Conservation (phyloP, 202 grass and related monocot species). For the Hordeum pubiflorum region DNA sequence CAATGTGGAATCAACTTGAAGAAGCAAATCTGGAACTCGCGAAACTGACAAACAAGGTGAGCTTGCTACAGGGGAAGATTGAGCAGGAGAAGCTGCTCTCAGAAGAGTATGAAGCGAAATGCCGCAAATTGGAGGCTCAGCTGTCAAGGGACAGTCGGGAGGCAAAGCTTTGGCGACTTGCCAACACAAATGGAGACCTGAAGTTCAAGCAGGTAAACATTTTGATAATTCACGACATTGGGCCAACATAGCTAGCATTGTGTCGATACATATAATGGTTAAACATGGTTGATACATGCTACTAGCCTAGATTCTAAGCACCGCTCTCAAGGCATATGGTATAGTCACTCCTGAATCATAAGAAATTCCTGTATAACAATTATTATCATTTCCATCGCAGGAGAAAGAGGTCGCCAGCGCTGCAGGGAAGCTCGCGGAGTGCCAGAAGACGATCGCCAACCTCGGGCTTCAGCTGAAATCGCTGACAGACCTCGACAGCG, state of each 20-base stretch:
- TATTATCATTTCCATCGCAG: constrained; percentile 28
- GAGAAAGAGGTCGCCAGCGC: constrained; percentile 57
- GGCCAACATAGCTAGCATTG: background rate
- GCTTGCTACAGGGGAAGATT: constrained; percentile 58
- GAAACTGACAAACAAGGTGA: constrained; percentile 49
- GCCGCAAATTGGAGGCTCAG: constrained; percentile 66
- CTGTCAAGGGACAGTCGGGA: constrained; percentile 55
- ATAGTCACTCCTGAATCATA: background rate
- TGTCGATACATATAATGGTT: background rate
- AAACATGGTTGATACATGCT: background rate
- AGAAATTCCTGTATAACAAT: background rate
- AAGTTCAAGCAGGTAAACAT: constrained; percentile 77
- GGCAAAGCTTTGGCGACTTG: constrained; percentile 36
- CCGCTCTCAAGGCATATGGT: background rate
- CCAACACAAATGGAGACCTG: constrained; percentile 50
- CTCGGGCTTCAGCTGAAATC: constrained; percentile 75
- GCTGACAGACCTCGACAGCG: constrained; percentile 53
- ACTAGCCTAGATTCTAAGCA: background rate
- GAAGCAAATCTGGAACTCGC: constrained; percentile 44
- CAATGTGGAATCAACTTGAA: constrained; percentile 58
- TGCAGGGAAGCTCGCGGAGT: constrained; percentile 72
- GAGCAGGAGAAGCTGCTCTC: constrained; percentile 64
- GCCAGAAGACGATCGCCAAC: constrained; percentile 91
- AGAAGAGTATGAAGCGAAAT: constrained; percentile 69
- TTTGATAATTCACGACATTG: background rate